A percentile compares a stretch with the other conserved stretches of the same genome.
phyloP scores from a whole-genome alignment of 1,139 yeast species.

The Yamadazyma spencermartinsiae region DNA sequence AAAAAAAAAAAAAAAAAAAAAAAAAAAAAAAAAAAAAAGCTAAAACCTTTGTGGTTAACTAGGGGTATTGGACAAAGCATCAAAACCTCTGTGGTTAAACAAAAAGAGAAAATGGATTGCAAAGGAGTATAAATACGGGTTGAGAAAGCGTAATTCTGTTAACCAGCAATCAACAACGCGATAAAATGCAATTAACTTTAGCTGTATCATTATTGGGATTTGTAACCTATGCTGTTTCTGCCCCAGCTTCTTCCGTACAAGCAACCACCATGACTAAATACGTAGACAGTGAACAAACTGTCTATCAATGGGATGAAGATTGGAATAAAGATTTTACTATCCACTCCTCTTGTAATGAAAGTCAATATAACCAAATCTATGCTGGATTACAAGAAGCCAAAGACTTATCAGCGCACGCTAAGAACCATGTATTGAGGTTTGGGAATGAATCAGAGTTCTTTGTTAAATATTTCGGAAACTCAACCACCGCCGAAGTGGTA shows the following conservation, averaged over 20 bases:
- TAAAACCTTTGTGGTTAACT: not conserved
- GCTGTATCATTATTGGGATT: not conserved
- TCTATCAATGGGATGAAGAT: constrained; percentile 18
- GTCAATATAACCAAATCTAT: constrained; percentile 21
- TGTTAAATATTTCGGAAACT: constrained; percentile 29
- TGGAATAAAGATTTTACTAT: constrained; percentile 20
- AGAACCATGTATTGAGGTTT: constrained; percentile 23
- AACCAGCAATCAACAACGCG: not conserved
- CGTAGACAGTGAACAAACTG: constrained; percentile 3
- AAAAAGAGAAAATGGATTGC: too few species aligned
- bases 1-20: too few species aligned
- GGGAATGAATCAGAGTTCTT: constrained; percentile 24
- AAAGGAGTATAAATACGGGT: not conserved
- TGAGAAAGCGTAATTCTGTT: not conserved
- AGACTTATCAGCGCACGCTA: constrained; percentile 24
- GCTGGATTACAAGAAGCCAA: constrained; percentile 20
- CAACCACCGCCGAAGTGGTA: constrained; percentile 29
- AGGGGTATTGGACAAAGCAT: not conserved
- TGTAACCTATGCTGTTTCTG: not conserved
- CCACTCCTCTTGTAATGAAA: constrained; percentile 22
- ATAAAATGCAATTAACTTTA: not conserved
- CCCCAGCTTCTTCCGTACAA: not conserved
- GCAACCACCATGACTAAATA: not conserved
- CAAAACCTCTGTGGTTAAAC: not conserved
- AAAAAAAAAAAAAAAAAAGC: not conserved